phyloP scores from a whole-genome alignment of 192 early-diverging fungal genomes.

The Mortierella claussenii region DNA sequence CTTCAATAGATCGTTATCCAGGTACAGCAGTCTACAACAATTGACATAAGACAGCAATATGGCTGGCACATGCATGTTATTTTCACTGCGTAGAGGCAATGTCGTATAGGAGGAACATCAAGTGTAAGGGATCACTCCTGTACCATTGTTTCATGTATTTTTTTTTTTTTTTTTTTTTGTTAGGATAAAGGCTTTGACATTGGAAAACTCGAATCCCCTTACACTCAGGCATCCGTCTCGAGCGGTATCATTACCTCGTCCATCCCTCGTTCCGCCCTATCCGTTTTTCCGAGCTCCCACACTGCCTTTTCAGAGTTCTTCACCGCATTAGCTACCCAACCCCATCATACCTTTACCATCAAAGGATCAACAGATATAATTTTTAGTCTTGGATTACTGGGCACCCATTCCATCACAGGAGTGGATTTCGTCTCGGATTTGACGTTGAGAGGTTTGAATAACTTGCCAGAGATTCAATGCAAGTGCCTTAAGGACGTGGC shows the following conservation, averaged over 20 bases:
- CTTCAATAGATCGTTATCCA: constrained; percentile 18
- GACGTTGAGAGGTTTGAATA: constrained; percentile 32
- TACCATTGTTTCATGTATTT: too few species aligned
- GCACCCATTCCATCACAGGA: constrained; percentile 17
- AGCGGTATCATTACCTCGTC: constrained; percentile 13
- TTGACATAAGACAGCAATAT: neutral
- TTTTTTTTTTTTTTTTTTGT: neutral
- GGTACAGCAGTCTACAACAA: constrained; percentile 5
- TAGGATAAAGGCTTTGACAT: constrained; percentile 30
- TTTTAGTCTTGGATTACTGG: constrained; percentile 30
- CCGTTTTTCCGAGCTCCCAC: constrained; percentile 1
- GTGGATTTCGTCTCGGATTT: constrained; percentile 33
- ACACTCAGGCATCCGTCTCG: constrained; percentile 18
- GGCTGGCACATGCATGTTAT: too few species aligned
- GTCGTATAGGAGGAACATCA: too few species aligned
- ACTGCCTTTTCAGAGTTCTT: constrained; percentile 17
- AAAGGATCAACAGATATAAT: constrained; percentile 38
- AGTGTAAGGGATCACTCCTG: too few species aligned
- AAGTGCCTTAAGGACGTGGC: too few species aligned
- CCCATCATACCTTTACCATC: constrained; percentile 27
- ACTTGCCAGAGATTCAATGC: constrained; percentile 21
- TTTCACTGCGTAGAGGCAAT: too few species aligned
- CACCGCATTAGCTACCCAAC: constrained; percentile 13
- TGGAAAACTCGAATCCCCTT: constrained; percentile 31
- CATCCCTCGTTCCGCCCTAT: constrained; percentile 9